These are phyloP conservation scores for Pulveroboletus sp. DNA, from an alignment of 1,284 basidiomycete species.

Conservation along the genomic window DNA sequence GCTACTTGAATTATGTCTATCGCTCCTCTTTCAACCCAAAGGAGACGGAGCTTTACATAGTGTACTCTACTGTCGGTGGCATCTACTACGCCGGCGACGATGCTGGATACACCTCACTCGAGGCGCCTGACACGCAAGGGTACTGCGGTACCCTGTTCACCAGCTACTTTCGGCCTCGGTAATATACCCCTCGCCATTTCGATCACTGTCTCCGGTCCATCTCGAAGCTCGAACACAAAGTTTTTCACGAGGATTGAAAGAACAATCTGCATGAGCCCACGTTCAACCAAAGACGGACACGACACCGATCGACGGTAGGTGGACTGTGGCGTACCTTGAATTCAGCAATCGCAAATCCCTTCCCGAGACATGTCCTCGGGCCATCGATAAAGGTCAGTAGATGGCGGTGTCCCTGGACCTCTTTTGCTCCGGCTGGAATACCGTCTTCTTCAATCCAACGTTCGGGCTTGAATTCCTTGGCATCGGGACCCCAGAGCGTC, in stretches of 20 bases:
- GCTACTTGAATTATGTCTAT: no score
- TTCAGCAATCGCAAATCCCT: constrained; percentile 35
- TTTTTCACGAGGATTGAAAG: constrained; percentile 48
- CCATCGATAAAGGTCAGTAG: constrained; percentile 36
- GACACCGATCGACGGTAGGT: no score
- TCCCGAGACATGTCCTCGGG: constrained; percentile 36
- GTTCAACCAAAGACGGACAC: neutral
- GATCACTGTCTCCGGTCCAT: constrained; percentile 44
- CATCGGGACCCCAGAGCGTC: constrained; percentile 48
- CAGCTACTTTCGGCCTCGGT: constrained; percentile 45
- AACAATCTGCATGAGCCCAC: constrained; percentile 39
- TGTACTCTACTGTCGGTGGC: no score
- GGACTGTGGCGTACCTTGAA: constrained; percentile 27
- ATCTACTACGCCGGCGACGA: no score
- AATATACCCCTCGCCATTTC: constrained; percentile 40
- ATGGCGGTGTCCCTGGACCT: constrained; percentile 33
- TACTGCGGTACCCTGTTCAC: constrained; percentile 42
- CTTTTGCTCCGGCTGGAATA: constrained; percentile 20
- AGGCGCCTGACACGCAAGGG: constrained; percentile 44
- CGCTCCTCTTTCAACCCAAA: no score
- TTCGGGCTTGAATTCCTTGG: constrained; percentile 43
- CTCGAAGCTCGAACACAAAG: constrained; percentile 47
- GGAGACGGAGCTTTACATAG: no score
- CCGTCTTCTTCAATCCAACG: constrained; percentile 40
- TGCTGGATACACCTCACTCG: no score